phyloP scores from a whole-genome alignment of 2,329 filamentous ascomycete species.

The Beauveria varroae region DNA sequence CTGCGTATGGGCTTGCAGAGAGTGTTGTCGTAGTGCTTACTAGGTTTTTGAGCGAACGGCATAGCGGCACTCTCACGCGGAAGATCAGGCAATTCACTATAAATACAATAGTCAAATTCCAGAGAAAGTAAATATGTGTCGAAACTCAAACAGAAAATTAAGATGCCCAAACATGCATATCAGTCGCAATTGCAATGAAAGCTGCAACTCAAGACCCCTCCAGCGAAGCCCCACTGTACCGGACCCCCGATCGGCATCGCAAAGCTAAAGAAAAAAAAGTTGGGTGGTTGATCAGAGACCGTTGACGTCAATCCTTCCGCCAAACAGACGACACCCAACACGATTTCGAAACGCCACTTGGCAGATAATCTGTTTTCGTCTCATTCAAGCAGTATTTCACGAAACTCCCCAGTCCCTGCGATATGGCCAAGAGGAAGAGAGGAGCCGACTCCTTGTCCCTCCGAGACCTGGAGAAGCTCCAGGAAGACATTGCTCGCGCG shows the following conservation, averaged over 20 bases:
- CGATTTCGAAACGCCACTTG: no score
- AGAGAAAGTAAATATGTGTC: no score
- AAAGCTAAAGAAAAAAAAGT: not conserved
- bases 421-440: slow-evolving; percentile 52
- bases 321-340: not conserved
- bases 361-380: not conserved
- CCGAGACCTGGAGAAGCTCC: slow-evolving; percentile 44
- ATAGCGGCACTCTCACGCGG: no score
- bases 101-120: no score
- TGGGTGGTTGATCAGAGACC: not conserved
- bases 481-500: slow-evolving; percentile 55
- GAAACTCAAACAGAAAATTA: no score
- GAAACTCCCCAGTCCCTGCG: not conserved
- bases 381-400: not conserved
- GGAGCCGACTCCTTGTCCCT: slow-evolving; percentile 36
- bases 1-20: no score
- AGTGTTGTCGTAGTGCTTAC: no score
- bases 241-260: not conserved
- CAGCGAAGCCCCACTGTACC: not conserved
- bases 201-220: not conserved
- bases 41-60: no score
- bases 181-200: not conserved
- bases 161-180: no score
- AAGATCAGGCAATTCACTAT: no score
- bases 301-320: not conserved